Base-by-base conservation (phyloP, 2,329 filamentous ascomycete species). In the Neopestalotiopsis sp. region DNA sequence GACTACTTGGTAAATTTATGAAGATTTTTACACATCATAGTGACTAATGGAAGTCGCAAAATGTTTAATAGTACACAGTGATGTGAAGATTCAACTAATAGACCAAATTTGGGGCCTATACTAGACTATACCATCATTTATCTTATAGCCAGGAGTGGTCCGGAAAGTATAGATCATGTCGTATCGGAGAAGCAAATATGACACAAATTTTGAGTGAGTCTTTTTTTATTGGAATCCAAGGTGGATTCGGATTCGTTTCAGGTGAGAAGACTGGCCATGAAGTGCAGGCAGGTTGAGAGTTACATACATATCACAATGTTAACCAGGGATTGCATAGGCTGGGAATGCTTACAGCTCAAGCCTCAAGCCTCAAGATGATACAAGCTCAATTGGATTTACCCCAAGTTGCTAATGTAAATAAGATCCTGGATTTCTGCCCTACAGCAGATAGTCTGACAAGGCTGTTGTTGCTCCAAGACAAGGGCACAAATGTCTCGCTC, bases 231-330 rank as follows among this genome's bases (percentile, higher is more conserved):
- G 6, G 34, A 17, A 13, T 40, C 59, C n/a, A 40, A 34, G 32
- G 59, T 62, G 59, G 59, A 4, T 62, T 62, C 17, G 59, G 59
- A 13, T 62, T 62, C 17, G 59, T 62, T 62, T 62, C 59, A 40
- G 59, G 59, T 62, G 24, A 14, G 28, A 52, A 52, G 45, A 52
- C 4, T 52, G 45, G 17, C 20, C 45, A n/a, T 20, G 17, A 20
- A 20, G 14, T 20, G 45, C 45, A 20, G 20, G 45, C n/a, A 52
- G 45, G 45, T 52, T 17, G 17, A 52, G 17, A 52, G 45, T 10
- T 6, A 38, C 6, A 7, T 38, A 52, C 17, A 52, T 52, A n/a
- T 52, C 17, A 17, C 17, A 52, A 52, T 52, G 45, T n/a, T 17
- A 52, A 52, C 4, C 45, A 20, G 17, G n/a, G 45, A 52, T 4